These are phyloP conservation scores for Neurospora sp. DNA, from an alignment of 495 filamentous ascomycete species.

Conservation along the genomic window DNA sequence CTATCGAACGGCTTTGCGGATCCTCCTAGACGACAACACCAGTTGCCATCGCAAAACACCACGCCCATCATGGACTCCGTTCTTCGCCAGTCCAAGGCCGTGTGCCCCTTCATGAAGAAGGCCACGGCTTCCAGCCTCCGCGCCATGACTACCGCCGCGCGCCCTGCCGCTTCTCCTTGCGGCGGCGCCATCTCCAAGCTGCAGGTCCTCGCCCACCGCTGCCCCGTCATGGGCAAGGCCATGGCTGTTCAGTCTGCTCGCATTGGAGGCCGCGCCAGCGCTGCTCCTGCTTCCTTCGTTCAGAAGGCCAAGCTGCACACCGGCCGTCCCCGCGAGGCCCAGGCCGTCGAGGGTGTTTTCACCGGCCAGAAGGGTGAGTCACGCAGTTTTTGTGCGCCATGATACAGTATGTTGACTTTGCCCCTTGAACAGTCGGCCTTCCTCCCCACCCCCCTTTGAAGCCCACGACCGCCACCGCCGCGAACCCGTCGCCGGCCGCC, in stretches of 20 bases:
- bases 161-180: conserved; percentile 56
- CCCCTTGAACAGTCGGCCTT: conserved; percentile 22
- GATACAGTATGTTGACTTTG: conserved; percentile 4
- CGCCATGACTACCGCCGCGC: conserved; percentile 72
- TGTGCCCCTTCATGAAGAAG: conserved; percentile 96
- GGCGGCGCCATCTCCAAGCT: conserved; percentile 95
- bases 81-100: conserved; percentile 81
- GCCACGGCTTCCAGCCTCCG: conserved; percentile 83
- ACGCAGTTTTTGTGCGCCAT: not conserved
- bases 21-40: not conserved
- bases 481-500: conserved; percentile 7
- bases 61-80: conserved; percentile 69
- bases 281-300: conserved; percentile 30
- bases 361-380: conserved; percentile 46
- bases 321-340: conserved; percentile 59
- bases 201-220: conserved; percentile 86
- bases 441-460: conserved; percentile 27
- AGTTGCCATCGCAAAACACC: not conserved
- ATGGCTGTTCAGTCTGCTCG: conserved; percentile 73
- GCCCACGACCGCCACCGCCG: conserved; percentile 20
- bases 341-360: conserved; percentile 54
- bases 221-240: conserved; percentile 97
- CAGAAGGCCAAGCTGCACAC: conserved; percentile 72
- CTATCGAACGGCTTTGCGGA: not conserved
- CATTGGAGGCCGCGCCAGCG: conserved; percentile 21